Evolutionary conservation across 2,329 filamentous ascomycete species (phyloP), one percentile per base, ranked within the genome.

Genomic region (Coccinonectria pachysandricola): DNA sequence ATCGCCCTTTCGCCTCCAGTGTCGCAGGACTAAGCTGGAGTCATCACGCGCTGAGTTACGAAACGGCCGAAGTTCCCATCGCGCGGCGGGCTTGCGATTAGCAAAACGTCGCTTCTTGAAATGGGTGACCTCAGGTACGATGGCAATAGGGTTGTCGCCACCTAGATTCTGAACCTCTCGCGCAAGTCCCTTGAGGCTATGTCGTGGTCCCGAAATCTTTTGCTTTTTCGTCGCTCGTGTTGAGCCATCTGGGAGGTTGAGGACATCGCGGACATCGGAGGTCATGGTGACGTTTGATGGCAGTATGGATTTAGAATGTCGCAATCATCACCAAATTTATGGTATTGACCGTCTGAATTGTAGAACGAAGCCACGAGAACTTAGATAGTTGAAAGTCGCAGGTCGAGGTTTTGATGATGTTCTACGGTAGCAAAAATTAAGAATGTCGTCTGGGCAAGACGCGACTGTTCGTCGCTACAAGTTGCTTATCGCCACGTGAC

Each of bases 251-350:
- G 79, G 78, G 51, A 93, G 65, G 54, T 87, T 84, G 49, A 93
- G 75, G 50, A 93, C 83, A 54, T 93, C 85, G 60, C 82, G 84
- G 43, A 92, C 74, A 65, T 93, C 85, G 53, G 76, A 71, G 35
- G 78, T 68, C 77, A 83, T 83, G 38, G 46, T 64, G 46, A 39
- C 38, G 31, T 30, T 40, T 32, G 17, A 34, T 22, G 16, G 24
- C 12, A 19, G 6, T 27, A 31, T 15, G 30, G 15, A 34, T 33
- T 15, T 18, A 21, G 23, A 28, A 28, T 37, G 37, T 20, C 15
- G 19, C 12, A 27, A 18, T 9, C 11, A 8, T n/a, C 17, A n/a
- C 15, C 19, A 21, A 22, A 24, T 24, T 15, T 19, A 7, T 15
- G 8, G 11, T 17, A 14, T 22, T 27, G n/a, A n/a, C n/a, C n/a